phyloP scores from a whole-genome alignment of 371 early-diverging fungal genomes.

The Mucor saturninus region DNA sequence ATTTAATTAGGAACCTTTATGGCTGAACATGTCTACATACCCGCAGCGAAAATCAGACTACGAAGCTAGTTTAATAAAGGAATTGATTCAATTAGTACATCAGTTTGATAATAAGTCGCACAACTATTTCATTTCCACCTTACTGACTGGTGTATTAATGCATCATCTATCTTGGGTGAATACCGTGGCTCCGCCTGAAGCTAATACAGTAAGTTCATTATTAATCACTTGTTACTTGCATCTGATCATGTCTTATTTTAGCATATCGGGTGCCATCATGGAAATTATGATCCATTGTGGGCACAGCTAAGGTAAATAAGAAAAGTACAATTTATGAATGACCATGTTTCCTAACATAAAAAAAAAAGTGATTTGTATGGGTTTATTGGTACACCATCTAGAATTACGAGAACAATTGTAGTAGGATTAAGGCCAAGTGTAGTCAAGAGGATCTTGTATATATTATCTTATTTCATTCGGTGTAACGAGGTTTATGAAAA shows the following conservation, averaged over 20 bases:
- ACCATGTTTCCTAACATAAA: background rate
- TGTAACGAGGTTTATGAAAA: constrained; percentile 71
- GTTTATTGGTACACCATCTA: constrained; percentile 56
- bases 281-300: constrained; percentile 72
- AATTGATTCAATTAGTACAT: constrained; percentile 55
- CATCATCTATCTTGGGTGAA: constrained; percentile 72
- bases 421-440: constrained; percentile 56
- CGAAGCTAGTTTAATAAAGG: constrained; percentile 53
- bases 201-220: constrained; percentile 31
- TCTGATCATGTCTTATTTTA: constrained; percentile 10
- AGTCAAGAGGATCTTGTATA: constrained; percentile 61
- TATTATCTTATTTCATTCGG: constrained; percentile 67
- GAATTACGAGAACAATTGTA: constrained; percentile 64
- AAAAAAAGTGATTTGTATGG: constrained; percentile 63
- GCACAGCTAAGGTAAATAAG: constrained; percentile 60
- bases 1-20: constrained; percentile 58
- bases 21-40: constrained; percentile 71
- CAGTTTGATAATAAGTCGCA: constrained; percentile 45
- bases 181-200: constrained; percentile 62
- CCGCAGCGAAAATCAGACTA: constrained; percentile 57
- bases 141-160: constrained; percentile 60
- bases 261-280: constrained; percentile 50
- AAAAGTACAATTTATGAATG: background rate
- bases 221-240: constrained; percentile 1
- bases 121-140: constrained; percentile 56